Conservation (phyloP, 2,329 filamentous ascomycete genomes). For the Diaporthe vaccinii region DNA sequence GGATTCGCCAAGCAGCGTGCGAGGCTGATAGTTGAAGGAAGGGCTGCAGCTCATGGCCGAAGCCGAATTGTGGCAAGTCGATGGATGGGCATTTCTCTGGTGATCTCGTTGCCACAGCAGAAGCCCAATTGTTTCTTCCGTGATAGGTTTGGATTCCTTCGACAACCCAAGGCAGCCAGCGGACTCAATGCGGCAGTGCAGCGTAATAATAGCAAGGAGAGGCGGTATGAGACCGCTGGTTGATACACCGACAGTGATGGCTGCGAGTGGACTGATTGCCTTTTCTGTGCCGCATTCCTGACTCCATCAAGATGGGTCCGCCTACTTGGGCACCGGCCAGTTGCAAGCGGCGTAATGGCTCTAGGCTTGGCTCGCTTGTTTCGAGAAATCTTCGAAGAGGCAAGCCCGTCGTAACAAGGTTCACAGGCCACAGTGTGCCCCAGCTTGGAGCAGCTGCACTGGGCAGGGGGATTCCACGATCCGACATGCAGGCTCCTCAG, state of each 20-base stretch:
- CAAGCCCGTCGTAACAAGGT: constrained; percentile 31
- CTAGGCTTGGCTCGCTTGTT: constrained; percentile 39
- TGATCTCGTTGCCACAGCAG: not conserved
- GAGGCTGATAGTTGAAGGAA: constrained; percentile 25
- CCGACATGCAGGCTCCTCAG: constrained; percentile 14
- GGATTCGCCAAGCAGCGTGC: constrained; percentile 22
- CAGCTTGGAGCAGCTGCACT: constrained; percentile 27
- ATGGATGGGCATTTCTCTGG: not conserved
- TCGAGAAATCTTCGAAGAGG: constrained; percentile 38
- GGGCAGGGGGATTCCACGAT: constrained; percentile 26
- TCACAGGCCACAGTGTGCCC: constrained; percentile 38
- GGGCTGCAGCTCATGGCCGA: constrained; percentile 6
- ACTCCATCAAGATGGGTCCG: constrained; percentile 30
- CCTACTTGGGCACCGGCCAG: constrained; percentile 5
- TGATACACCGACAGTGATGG: constrained; percentile 15
- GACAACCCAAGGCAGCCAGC: not conserved
- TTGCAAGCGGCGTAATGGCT: constrained; percentile 15
- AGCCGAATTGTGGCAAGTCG: not conserved
- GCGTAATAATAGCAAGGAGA: constrained; percentile 28
- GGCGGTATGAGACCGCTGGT: constrained; percentile 35
- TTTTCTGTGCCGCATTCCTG: constrained; percentile 24
- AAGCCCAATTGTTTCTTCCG: not conserved
- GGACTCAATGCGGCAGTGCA: constrained; percentile 29
- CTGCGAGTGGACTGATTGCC: constrained; percentile 12
- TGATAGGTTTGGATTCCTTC: not conserved